Base-by-base conservation (phyloP, 495 filamentous ascomycete species). In the Lichina pygmaea region DNA sequence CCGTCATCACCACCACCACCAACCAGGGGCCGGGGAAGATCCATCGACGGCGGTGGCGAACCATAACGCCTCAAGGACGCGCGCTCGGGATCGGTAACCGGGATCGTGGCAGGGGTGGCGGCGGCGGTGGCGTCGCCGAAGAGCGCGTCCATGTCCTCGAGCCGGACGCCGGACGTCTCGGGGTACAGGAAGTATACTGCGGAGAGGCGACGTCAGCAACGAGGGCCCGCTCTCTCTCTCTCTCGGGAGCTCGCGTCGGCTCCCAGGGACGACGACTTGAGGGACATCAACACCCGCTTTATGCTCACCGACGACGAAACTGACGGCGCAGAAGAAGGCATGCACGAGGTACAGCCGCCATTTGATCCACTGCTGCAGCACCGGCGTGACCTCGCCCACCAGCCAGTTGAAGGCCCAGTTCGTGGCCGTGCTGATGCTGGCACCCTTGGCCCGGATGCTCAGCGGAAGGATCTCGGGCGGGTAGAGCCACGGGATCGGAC, bases 361-460 rank as follows among this genome's bases (percentile, higher is more conserved):
- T 49, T 73, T 72, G 48, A 97, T 93, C 59, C 65, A 71, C 48
- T 82, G 81, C 58, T 95, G 89, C 39, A 95, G 64, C 49, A 95
- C 70, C 3, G 89, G 89, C 7, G 89, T 97, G 62, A 95, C 71
- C 58, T 85, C 78, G 39, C 89, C 91, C 31, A 95, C 91, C 6
- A 95, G 66, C 80, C 83, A 97, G 55, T 97, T 97, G 62, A 89
- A 95, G 4, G 86, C 83, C 91, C 91, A 97, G 56, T 97, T 97
- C 8, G 85, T 70, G 15, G 89, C 89, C 2, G 89, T 97, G 48
- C 89, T 95, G 52, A 97, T 63, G 64, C 86, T 93, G 43, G 89
- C 91, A 48, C 89, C 89, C 63, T 97, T 97, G 15, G 89, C 93
- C 46, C 89, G 75, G 54, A 97, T 94, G 60, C 91, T 95, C 49